Base-by-base conservation (phyloP, 2,329 filamentous ascomycete genomes). In the Ascochyta viciae-villosae region DNA sequence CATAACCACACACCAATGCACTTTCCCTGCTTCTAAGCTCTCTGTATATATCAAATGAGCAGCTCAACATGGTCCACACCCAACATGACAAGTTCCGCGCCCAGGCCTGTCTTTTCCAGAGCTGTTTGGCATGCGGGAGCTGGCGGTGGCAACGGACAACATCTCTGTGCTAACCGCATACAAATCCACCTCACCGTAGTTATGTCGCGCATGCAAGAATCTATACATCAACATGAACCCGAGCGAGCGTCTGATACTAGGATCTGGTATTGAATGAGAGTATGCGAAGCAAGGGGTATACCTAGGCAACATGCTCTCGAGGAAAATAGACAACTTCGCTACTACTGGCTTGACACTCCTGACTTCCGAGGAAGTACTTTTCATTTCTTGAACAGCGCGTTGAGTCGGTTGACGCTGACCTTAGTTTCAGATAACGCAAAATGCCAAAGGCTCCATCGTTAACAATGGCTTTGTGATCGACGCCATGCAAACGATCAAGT, bases 361-460 rank as follows among this genome's bases (percentile, higher is more conserved):
- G 51, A 54, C 29, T 35, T 13, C 39, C 51, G 51, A 54, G 51
- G 45, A 6, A 35, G 49, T 3, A n/a, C 6, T 34, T 34, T n/a
- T 2, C 13, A 34, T 34, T 34, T 34, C 6, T 7, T 34, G 33
- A n/a, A 16, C 27, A 29, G 27, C 27, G 27, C 27, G 12, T 29
- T 29, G 10, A 29, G 3, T 29, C 10, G 27, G 8, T 29, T 3
- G 1, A 27, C 10, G 23, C 26, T 26, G 6, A 26, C 16, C 19
- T 24, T n/a, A 13, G 4, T 3, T 24, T 27, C 2, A 45, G 34
- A 19, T 45, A 26, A 19, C 15, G 45, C 40, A 41, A 27, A 3
- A 34, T 34, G 39, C 19, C 49, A 26, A 44, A 7, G 6, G 34
- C 35, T 33, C 10, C 24, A n/a, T 29, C 19, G 13, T 35, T 23